phyloP scores from a whole-genome alignment of 1,284 basidiomycete genomes.

The Melampsora larici-populina region DNA sequence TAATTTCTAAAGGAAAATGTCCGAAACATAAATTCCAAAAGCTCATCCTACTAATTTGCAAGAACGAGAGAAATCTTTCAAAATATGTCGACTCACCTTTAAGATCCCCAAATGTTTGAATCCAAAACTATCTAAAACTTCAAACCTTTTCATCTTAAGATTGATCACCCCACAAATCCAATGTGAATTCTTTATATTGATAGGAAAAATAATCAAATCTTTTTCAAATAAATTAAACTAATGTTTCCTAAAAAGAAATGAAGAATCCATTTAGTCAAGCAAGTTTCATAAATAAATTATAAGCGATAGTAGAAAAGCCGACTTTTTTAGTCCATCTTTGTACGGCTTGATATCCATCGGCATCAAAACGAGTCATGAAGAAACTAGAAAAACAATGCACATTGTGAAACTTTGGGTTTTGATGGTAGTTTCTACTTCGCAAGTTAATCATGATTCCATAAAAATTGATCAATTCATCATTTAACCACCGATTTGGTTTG shows the following conservation, averaged over 20 bases:
- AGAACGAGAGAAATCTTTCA: no score
- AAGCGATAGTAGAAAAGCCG: conserved; percentile 1
- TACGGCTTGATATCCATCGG: conserved; percentile 49
- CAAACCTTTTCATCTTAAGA: conserved; percentile 51
- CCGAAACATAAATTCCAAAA: no score
- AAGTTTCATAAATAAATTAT: not conserved
- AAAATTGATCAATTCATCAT: conserved; percentile 54
- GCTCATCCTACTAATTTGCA: no score
- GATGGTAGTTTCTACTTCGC: conserved; percentile 22
- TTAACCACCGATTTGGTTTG: conserved; percentile 51
- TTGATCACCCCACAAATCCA: conserved; percentile 54
- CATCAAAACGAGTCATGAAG: conserved; percentile 50
- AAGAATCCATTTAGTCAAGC: not conserved
- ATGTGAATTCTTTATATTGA: conserved; percentile 52
- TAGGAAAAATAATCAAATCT: conserved; percentile 52
- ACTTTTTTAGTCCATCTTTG: conserved; percentile 52
- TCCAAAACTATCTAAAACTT: conserved; percentile 54
- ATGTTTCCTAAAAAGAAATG: not conserved
- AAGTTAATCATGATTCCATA: conserved; percentile 49
- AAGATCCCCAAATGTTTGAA: conserved; percentile 45
- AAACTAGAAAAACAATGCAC: conserved; percentile 52
- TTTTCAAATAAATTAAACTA: conserved; percentile 52
- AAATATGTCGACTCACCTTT: conserved; percentile 12
- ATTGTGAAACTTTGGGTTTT: conserved; percentile 45
- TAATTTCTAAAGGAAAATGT: conserved; percentile 44